Evolutionary conservation across 345 rosid species (phyloP), one percentile per base, ranked within the genome.

Genomic region (Tarenaya hassleriana): DNA sequence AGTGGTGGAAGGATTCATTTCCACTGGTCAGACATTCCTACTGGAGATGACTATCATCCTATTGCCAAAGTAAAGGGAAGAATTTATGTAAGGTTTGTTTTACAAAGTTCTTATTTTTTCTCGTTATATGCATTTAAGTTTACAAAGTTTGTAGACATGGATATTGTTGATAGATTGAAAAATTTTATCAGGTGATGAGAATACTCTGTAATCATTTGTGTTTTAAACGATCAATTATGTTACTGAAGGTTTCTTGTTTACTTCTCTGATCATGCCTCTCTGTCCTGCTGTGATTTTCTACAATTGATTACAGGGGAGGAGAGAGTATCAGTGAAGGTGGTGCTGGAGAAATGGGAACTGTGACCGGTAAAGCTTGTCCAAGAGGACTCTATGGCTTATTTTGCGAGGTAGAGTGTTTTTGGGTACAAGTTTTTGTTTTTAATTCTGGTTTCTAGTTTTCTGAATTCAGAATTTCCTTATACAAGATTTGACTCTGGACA

Each of bases 1-100:
- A 90, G 97, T 54, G 97, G 97, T 64, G 97, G 97, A 20, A 78
- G 97, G 58, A 70, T 89, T 67, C 97, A 86, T 74, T 81, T 89
- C 65, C 94, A 89, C 58, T 89, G 95, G 97, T 69, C 92, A 41
- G 69, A 77, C 62, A 77, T 89, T 71, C 83, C 88, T 16, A 71
- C 71, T 19, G 94, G 90, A 42, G 88, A 89, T 69, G 80, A 69
- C 47, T 89, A 89, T 69, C 63, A 68, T 33, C 94, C 87, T 42
- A 27, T 89, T 49, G 97, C 97, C 52, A 79, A 64, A 60, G 87
- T 81, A n/a, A 73, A 70, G 64, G 97, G 97, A 68, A 77, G 73
- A 74, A 75, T 89, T 58, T 71, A 60, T 46, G 72, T 81, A 21
- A 66, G 90, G 97, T 89, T 54, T 62, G 90, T 73, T 53, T 13